Base-by-base conservation (phyloP, 164 flowering plant species). In the Euptelea pleiosperma region DNA sequence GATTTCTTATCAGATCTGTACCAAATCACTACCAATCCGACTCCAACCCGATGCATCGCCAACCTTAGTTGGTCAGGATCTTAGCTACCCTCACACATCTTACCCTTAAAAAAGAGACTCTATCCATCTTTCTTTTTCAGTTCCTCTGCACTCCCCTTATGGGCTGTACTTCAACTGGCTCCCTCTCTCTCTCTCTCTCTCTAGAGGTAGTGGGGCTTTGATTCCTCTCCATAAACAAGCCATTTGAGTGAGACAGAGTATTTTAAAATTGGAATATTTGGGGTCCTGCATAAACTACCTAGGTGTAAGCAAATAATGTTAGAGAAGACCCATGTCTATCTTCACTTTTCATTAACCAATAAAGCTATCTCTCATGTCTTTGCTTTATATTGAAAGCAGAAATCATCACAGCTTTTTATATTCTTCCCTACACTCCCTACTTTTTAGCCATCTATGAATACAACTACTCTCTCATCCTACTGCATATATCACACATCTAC, bases 311-410 rank as follows among this genome's bases (percentile, higher is more conserved):
- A 43, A 44, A 22, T 24, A 21, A 44, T 44, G 26, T 46, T 31
- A 11, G 15, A 16, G 21, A 19, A 44, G 30, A 63, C 36, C 51
- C 58, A 54, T 55, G 59, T 55, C 43, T 8, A 26, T 44, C 37
- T 61, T 25, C 65, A 52, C 52, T 62, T 62, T 62, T 54, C 44
- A 62, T 53, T 8, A 62, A 28, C 52, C 59, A 53, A 43, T 24
- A 53, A 42, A 61, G 64, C 24, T 43, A 34, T 3, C 35, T 22
- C 35, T 43, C 29, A 8, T 16, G 12, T 19, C 9, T 46, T 58
- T 34, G 10, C 9, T 35, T 26, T 60, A 40, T 22, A 26, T 51
- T 28, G 41, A 50, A 61, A 61, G 49, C 8, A 40, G 34, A 37
- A 30, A 39, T 43, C 3, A 24, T 43, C 21, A 21, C 39, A 42